A percentile compares a stretch with the other conserved stretches of the same genome.
phyloP scores from a whole-genome alignment of 352 stramenopile species.

The Pilasporangium apinafurcum region DNA sequence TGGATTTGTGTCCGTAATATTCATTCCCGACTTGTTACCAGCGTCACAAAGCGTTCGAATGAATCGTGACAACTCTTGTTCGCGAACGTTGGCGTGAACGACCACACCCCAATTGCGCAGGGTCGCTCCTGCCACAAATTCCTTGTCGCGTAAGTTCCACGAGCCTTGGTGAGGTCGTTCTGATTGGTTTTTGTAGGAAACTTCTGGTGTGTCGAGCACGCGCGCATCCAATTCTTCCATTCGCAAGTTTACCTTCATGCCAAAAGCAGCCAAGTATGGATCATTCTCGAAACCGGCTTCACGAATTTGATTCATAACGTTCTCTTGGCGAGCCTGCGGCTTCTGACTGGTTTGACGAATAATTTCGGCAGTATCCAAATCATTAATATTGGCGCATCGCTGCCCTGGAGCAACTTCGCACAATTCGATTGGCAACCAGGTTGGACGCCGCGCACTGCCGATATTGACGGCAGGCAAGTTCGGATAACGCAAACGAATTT shows the following conservation, averaged over 20 bases:
- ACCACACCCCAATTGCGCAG: slow-evolving; percentile 59
- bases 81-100: slow-evolving; percentile 22
- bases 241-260: slow-evolving; percentile 41
- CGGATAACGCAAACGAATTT: slow-evolving; percentile 45
- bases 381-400: slow-evolving; percentile 66
- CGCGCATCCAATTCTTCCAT: slow-evolving; percentile 44
- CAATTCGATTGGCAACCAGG: slow-evolving; percentile 79
- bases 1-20: slow-evolving; percentile 30
- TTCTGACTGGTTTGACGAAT: slow-evolving; percentile 60
- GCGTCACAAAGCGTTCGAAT: slow-evolving; percentile 27
- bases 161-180: slow-evolving; percentile 48
- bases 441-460: slow-evolving; percentile 36
- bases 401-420: slow-evolving; percentile 69
- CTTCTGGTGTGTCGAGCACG: slow-evolving; percentile 48
- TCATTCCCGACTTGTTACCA: slow-evolving; percentile 26
- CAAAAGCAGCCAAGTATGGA: slow-evolving; percentile 52
- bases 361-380: slow-evolving; percentile 78
- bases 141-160: slow-evolving; percentile 77
- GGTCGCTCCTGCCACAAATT: slow-evolving; percentile 44
- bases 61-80: slow-evolving; percentile 38
- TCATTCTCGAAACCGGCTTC: slow-evolving; percentile 68
- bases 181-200: slow-evolving; percentile 57
- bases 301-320: slow-evolving; percentile 54
- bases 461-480: slow-evolving; percentile 69
- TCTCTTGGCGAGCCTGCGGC: slow-evolving; percentile 36